Conservation (phyloP, 208 protist species). For the Trypanosoma caninum region DNA sequence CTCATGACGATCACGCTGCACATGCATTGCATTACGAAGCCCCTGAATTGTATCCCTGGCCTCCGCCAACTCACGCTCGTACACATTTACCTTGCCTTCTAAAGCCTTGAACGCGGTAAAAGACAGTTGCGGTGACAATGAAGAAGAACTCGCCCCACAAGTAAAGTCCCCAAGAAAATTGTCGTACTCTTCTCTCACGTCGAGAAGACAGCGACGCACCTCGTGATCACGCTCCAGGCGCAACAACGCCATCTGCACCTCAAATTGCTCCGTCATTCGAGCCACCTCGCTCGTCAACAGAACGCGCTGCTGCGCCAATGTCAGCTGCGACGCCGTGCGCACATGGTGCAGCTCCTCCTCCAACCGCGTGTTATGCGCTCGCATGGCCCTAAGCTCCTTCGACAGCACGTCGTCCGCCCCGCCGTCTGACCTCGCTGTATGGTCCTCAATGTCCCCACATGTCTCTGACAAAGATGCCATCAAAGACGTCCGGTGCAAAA, state of each 20-base stretch:
- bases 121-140: background rate
- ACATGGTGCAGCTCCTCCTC: slow-evolving; percentile 37
- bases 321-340: slow-evolving; percentile 31
- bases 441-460: background rate
- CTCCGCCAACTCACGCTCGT: background rate
- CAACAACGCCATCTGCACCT: slow-evolving; percentile 8
- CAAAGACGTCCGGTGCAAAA: no score
- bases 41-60: slow-evolving; percentile 3
- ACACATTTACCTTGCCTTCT: slow-evolving; percentile 8
- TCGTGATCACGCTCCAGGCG: slow-evolving; percentile 22
- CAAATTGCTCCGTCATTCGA: slow-evolving; percentile 25
- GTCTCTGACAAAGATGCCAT: no score
- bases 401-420: no score
- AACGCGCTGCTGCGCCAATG: slow-evolving; percentile 34
- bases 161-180: no score
- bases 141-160: background rate
- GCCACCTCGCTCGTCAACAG: slow-evolving; percentile 19
- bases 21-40: background rate
- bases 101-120: background rate
- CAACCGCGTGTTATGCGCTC: slow-evolving; percentile 20
- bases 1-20: slow-evolving; percentile 13
- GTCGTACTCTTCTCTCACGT: slow-evolving; percentile 11
- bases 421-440: background rate
- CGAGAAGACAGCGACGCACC: slow-evolving; percentile 2
- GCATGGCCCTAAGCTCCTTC: background rate